Percentiles rank a stretch among this genome's conserved stretches.
Evolutionary conservation across 2,329 filamentous ascomycete species (phyloP).

Genomic region (Colletotrichum destructivum): DNA sequence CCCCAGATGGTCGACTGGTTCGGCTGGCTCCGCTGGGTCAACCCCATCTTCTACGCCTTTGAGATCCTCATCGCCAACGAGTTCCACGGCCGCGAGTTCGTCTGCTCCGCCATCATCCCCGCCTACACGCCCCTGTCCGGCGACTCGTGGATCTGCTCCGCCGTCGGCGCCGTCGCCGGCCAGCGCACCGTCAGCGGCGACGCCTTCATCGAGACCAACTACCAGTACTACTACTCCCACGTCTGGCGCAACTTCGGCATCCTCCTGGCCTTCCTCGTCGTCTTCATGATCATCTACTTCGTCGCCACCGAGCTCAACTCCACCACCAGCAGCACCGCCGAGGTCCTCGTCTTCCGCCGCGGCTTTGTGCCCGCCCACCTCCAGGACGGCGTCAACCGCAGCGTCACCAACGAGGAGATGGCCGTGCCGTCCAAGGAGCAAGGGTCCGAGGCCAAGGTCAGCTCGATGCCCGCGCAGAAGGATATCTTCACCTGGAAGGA

Average conservation of each 20-base stretch:
- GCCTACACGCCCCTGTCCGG: conserved; percentile 60
- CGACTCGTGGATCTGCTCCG: conserved; percentile 67
- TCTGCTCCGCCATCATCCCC: conserved; percentile 68
- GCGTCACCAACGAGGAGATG: conserved; percentile 50
- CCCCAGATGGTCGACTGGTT: conserved; percentile 80
- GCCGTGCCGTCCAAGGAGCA: conserved; percentile 65
- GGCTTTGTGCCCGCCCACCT: conserved; percentile 65
- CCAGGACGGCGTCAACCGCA: conserved; percentile 48
- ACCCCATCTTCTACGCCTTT: conserved; percentile 82
- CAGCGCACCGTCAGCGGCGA: conserved; percentile 71
- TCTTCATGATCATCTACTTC: conserved; percentile 76
- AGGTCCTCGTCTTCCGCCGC: conserved; percentile 77
- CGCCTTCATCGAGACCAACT: conserved; percentile 70
- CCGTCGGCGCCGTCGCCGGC: conserved; percentile 69
- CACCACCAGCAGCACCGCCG: conserved; percentile 73
- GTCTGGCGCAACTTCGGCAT: conserved; percentile 81
- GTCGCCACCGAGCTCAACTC: conserved; percentile 76
- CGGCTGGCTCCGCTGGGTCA: conserved; percentile 82
- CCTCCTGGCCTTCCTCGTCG: conserved; percentile 73
- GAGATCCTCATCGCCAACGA: conserved; percentile 83
- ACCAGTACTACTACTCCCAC: conserved; percentile 70
- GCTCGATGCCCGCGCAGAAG: conserved; percentile 59
- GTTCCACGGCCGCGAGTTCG: conserved; percentile 71
- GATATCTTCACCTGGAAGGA: conserved; percentile 84
- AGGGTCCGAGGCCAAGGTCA: conserved; percentile 52